Evolutionary conservation across 2,329 filamentous ascomycete genomes (phyloP).

Genomic region (Colletotrichum magnum): DNA sequence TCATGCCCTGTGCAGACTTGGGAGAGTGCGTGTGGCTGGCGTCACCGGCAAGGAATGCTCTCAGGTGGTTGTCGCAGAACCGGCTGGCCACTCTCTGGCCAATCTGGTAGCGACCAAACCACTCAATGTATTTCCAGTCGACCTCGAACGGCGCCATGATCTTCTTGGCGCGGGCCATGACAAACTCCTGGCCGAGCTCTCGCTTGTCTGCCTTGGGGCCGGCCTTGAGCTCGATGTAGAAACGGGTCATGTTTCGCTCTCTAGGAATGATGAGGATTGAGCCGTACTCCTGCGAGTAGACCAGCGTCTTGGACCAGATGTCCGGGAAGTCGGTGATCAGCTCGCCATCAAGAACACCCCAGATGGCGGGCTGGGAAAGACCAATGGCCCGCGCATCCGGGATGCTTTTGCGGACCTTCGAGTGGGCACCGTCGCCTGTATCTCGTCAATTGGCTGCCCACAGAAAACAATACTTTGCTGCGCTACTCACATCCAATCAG

Average conservation of each 20-base stretch:
- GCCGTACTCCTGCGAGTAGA: conserved; percentile 76
- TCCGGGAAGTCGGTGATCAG: conserved; percentile 81
- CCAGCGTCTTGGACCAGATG: conserved; percentile 80
- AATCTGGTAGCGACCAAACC: conserved; percentile 81
- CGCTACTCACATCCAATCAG: conserved; percentile 73
- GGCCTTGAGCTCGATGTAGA: conserved; percentile 71
- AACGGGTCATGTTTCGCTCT: conserved; percentile 79
- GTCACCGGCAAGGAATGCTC: conserved; percentile 79
- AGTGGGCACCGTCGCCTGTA: conserved; percentile 78
- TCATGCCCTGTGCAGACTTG: conserved; percentile 79
- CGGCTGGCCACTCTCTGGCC: conserved; percentile 79
- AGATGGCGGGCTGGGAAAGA: conserved; percentile 68
- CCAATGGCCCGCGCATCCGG: conserved; percentile 68
- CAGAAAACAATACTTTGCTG: background rate
- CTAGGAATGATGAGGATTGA: conserved; percentile 82
- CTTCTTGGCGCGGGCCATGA: conserved; percentile 76
- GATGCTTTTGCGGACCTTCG: conserved; percentile 77
- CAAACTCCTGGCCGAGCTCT: conserved; percentile 72
- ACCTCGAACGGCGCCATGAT: conserved; percentile 72
- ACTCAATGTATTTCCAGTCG: conserved; percentile 73
- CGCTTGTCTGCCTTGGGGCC: conserved; percentile 56
- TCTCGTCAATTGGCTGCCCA: conserved; percentile 11
- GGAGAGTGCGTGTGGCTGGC: conserved; percentile 81
- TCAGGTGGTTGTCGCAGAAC: conserved; percentile 73
- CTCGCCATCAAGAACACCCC: conserved; percentile 81